These are phyloP conservation scores for Hyparrhenia diplandra DNA, from an alignment of 176 grass and related monocot genomes.

Conservation along the genomic window DNA sequence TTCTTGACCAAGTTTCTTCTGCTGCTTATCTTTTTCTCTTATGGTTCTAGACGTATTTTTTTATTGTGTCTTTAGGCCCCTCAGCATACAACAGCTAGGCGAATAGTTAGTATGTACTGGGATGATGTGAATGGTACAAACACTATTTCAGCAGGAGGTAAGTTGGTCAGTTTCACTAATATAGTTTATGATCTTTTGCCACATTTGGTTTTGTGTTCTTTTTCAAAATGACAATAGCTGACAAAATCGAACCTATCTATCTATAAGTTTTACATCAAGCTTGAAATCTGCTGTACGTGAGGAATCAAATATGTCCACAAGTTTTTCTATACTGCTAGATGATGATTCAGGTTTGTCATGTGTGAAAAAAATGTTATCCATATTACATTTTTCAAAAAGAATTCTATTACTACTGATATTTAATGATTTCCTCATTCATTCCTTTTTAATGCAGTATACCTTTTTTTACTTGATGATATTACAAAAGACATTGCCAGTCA, in stretches of 20 bases:
- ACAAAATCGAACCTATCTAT: background rate
- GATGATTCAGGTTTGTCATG: conserved; percentile 73
- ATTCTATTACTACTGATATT: background rate
- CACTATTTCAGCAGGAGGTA: conserved; percentile 77
- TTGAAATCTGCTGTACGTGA: conserved; percentile 54
- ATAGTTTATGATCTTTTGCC: conserved; percentile 9
- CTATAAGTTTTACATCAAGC: conserved; percentile 60
- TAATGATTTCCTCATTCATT: conserved; percentile 19
- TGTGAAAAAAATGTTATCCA: conserved; percentile 18
- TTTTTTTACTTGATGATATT: conserved; percentile 84
- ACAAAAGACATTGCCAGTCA: conserved; percentile 67
- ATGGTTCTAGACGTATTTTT: conserved; percentile 14
- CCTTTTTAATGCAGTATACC: conserved; percentile 70
- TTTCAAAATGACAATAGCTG: conserved; percentile 1
- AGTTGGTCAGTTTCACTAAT: conserved; percentile 21
- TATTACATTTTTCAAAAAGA: background rate
- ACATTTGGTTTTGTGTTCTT: conserved; percentile 18
- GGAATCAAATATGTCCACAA: conserved; percentile 53
- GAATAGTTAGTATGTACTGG: conserved; percentile 84
- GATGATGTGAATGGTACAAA: conserved; percentile 93
- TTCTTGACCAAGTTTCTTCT: conserved; percentile 17
- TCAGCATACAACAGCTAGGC: conserved; percentile 79
- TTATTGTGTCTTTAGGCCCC: conserved; percentile 54
- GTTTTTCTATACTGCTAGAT: conserved; percentile 60
- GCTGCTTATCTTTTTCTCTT: conserved; percentile 7